These are phyloP conservation scores for Pythium plurisporium DNA, from an alignment of 352 stramenopile species.

Conservation along the genomic window DNA sequence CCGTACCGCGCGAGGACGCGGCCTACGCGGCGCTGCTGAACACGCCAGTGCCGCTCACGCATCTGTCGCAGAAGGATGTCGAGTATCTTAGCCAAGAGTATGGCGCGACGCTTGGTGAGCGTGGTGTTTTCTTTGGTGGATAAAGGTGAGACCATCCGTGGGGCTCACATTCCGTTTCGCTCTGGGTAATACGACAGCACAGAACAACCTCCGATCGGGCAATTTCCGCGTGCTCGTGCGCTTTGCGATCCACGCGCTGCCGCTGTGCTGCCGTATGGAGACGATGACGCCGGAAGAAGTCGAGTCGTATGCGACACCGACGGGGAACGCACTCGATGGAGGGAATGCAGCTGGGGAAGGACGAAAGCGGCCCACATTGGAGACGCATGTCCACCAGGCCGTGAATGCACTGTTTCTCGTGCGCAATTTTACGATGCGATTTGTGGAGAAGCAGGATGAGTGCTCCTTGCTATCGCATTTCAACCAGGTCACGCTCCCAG, in stretches of 20 bases:
- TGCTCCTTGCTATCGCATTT: conserved; percentile 60
- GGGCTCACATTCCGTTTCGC: neutral
- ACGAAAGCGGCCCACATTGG: conserved; percentile 35
- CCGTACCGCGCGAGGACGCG: conserved; percentile 43
- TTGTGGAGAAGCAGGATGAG: conserved; percentile 66
- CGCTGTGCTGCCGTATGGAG: conserved; percentile 51
- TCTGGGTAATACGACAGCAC: conserved; percentile 36
- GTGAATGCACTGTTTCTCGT: conserved; percentile 73
- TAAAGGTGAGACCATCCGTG: neutral
- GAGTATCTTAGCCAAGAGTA: conserved; percentile 60
- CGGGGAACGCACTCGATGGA: neutral
- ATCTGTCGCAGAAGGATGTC: conserved; percentile 54
- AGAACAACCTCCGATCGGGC: conserved; percentile 62
- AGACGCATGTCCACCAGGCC: conserved; percentile 43
- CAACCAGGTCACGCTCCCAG: conserved; percentile 30
- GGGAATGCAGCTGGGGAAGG: conserved; percentile 11
- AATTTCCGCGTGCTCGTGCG: conserved; percentile 79
- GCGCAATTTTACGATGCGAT: conserved; percentile 67
- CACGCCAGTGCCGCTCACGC: conserved; percentile 33
- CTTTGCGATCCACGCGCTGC: conserved; percentile 46
- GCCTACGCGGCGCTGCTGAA: conserved; percentile 51
- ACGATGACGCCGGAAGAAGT: conserved; percentile 51
- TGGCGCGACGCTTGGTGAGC: conserved; percentile 51
- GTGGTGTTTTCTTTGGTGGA: neutral
- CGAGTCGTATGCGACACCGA: conserved; percentile 28